Evolutionary conservation across 371 early-diverging fungal genomes (phyloP), one percentile per base, ranked within the genome.

Genomic region (Cokeromyces recurvatus): DNA sequence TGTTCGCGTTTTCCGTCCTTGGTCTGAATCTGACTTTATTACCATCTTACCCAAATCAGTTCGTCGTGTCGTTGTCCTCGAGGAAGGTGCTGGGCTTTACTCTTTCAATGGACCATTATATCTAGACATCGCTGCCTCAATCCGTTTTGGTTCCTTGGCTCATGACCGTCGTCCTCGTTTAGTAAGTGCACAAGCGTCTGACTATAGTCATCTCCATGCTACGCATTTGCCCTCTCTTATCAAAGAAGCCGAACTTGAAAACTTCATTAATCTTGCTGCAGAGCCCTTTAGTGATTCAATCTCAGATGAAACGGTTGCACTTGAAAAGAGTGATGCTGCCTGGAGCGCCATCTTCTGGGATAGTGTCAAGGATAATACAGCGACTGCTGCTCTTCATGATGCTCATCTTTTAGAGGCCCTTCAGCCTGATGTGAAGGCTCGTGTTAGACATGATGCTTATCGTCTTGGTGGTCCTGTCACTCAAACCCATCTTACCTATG

Each of bases 1-100:
- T 37, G 80, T 89, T 27, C 87, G 91, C 49, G 67, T 84, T 10
- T 81, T 81, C 63, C 79, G 92, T 32, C 92, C 94, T 10, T 92
- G 91, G 92, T 82, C 81, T 11, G 83, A 82, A 42, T 55, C 70
- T 17, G 79, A 82, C 48, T 83, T 94, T 51, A 55, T 85, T 25
- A 72, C 64, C 42, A 73, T 71, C 10, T 49, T 92, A 14, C 92
- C 92, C 10, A 43, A 64, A 12, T 64, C 86, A 0, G 68, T 68
- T 17, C 81, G 77, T 53, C 70, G 64, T 38, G 50, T 84, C 12
- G 57, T 80, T 19, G 76, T 82, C 15, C 57, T 84, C 15, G 84
- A 84, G 53, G 78, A 82, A 48, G 77, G 72, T 32, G 76, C 72
- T 48, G 72, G 72, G 32, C 58, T 71, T 12, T 71, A 66, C 51